These are phyloP conservation scores for Cladosporium colombiae DNA, from an alignment of 2,329 filamentous ascomycete species.

Conservation along the genomic window DNA sequence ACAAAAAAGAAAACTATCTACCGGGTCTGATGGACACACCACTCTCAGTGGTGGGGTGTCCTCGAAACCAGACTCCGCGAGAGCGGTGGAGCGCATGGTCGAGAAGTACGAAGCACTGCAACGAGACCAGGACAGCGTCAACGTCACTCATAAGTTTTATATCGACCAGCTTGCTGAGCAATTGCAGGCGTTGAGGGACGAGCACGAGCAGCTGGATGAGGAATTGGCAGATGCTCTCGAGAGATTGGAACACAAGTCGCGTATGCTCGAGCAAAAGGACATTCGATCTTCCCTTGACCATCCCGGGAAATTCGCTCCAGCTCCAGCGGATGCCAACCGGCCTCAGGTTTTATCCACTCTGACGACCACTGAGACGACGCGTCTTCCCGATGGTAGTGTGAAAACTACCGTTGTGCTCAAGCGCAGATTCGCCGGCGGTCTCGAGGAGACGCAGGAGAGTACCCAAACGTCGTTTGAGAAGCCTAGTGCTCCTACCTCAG, in stretches of 20 bases:
- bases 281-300: neutral
- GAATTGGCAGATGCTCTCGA: slow-evolving; percentile 74
- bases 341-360: slow-evolving; percentile 55
- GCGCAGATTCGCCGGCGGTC: slow-evolving; percentile 60
- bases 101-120: neutral
- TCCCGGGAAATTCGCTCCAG: neutral
- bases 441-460: slow-evolving; percentile 60
- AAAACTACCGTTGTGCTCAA: slow-evolving; percentile 60
- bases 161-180: neutral
- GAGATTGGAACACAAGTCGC: slow-evolving; percentile 45
- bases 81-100: neutral
- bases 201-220: slow-evolving; percentile 76
- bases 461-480: slow-evolving; percentile 44
- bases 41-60: neutral
- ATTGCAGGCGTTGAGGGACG: slow-evolving; percentile 80
- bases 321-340: neutral
- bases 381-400: slow-evolving; percentile 58
- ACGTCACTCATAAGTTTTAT: neutral
- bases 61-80: neutral
- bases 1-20: neutral
- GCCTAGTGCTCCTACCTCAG: neutral
- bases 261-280: slow-evolving; percentile 25
- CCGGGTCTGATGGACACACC: neutral
- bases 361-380: slow-evolving; percentile 58
- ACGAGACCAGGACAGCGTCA: neutral